These are phyloP conservation scores for Aureobasidium subglaciale DNA, from an alignment of 2,329 filamentous ascomycete genomes.

Conservation along the genomic window DNA sequence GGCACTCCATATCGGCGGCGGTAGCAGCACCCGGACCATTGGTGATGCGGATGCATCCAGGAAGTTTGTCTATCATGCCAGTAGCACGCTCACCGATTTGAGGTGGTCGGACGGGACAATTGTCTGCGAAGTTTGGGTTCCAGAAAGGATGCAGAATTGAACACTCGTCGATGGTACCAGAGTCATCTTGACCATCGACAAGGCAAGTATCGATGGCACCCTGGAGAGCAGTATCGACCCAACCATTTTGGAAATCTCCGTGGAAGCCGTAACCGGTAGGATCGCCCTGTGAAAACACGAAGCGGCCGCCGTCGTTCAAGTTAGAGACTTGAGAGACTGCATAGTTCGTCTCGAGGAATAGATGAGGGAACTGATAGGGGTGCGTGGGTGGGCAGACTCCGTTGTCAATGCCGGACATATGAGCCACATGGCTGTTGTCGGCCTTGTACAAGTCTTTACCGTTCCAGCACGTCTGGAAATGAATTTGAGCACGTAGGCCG, in stretches of 20 bases:
- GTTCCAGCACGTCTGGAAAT: conserved; percentile 34
- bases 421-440: conserved; percentile 37
- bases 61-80: conserved; percentile 27
- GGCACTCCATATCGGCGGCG: conserved; percentile 26
- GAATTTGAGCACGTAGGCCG: conserved; percentile 32
- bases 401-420: conserved; percentile 33
- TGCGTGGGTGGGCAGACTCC: conserved; percentile 36
- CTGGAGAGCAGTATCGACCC: conserved; percentile 35
- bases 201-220: conserved; percentile 32
- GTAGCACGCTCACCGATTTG: conserved; percentile 25
- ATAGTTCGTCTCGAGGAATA: conserved; percentile 38
- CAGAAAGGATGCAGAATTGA: conserved; percentile 26
- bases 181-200: conserved; percentile 21
- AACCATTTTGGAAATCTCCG: conserved; percentile 49
- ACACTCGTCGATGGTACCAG: conserved; percentile 31
- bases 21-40: conserved; percentile 27
- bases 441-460: conserved; percentile 30
- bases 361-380: conserved; percentile 31
- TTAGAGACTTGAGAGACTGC: conserved; percentile 28
- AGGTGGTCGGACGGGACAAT: conserved; percentile 24
- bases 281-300: conserved; percentile 43
- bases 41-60: conserved; percentile 29
- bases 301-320: conserved; percentile 30
- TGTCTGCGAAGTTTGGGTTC: conserved; percentile 21
- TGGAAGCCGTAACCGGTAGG: conserved; percentile 48